Evolutionary conservation across 352 stramenopile species (phyloP), one percentile per base, ranked within the genome.

Genomic region (Phytophthora uliginosa): DNA sequence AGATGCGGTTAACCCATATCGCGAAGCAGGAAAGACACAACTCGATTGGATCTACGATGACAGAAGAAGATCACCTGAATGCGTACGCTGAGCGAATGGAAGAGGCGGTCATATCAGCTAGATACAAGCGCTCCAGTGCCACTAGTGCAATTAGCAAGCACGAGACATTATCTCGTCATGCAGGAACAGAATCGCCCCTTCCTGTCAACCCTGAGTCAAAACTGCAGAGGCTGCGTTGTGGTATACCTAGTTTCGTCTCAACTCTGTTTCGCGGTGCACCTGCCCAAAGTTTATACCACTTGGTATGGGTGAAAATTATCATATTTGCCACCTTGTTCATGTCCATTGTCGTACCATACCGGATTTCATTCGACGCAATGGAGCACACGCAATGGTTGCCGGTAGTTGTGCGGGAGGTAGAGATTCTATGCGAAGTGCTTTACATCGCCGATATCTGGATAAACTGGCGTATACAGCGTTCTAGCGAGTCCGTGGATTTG

Each of bases 391-490:
- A 64, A 1, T 77, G 60, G 70, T 28, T 88, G 20, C 51, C 82
- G 0, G 34, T 76, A 0, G 17, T 86, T 1, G 54, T 73, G 1
- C 57, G 67, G 13, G 73, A 85, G 38, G n/a, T 89, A 0, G 81
- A 90, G 31, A 57, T 85, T 0, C 4, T 88, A 0, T 89, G 81
- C 38, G 82, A 90, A 28, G 55, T 87, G 13, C 1, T 90, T 12
- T 92, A 84, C 52, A n/a, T 88, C 7, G 73, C 74, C 36, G 84
- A 92, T 51, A 86, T 92, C 34, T 88, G 81, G 79, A 74, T 89
- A 45, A 91, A 80, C 34, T 91, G 81, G 83, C 66, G 70, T 13
- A 34, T 90, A 5, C 68, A 77, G 31, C 68, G 56, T 0, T 78
- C 76, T 7, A 52, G 51, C 9, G 69, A 87, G 22, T 90, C 83